A percentile compares a stretch with the other conserved stretches of the same genome.
phyloP scores from a whole-genome alignment of 305 asterid species.

The Fraxinus ornus region DNA sequence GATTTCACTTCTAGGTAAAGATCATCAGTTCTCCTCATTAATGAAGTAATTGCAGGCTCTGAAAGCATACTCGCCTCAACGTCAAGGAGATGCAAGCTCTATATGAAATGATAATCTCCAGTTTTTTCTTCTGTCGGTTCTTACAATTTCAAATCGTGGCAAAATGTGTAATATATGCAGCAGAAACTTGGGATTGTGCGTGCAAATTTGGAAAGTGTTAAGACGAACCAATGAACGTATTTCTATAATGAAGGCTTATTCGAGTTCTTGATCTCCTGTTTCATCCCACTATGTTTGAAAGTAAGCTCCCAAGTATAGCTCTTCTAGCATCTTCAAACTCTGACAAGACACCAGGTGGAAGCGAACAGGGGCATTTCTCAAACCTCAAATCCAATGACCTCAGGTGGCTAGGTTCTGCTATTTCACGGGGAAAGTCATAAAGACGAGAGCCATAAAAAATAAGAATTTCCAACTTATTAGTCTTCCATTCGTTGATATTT shows the following conservation, averaged over 20 bases:
- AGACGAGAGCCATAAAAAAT: background rate
- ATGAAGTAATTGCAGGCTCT: background rate
- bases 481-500: slow-evolving; percentile 24
- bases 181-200: background rate
- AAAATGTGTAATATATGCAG: background rate
- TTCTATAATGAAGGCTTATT: background rate
- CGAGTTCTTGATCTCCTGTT: background rate
- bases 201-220: background rate
- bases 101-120: slow-evolving; percentile 7
- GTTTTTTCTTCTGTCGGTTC: background rate
- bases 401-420: background rate
- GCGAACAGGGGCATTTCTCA: background rate
- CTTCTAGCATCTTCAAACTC: slow-evolving; percentile 8
- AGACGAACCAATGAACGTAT: background rate
- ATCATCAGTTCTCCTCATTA: background rate
- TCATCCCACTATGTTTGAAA: slow-evolving; percentile 1
- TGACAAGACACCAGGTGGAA: background rate
- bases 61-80: background rate
- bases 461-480: slow-evolving; percentile 28
- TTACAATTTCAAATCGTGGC: slow-evolving; percentile 3
- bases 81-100: slow-evolving; percentile 6
- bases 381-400: slow-evolving; percentile 17
- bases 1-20: background rate
- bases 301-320: slow-evolving; percentile 14
- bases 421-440: slow-evolving; percentile 7